phyloP scores from a whole-genome alignment of 1,139 yeast genomes.

The Candida freyschussii region DNA sequence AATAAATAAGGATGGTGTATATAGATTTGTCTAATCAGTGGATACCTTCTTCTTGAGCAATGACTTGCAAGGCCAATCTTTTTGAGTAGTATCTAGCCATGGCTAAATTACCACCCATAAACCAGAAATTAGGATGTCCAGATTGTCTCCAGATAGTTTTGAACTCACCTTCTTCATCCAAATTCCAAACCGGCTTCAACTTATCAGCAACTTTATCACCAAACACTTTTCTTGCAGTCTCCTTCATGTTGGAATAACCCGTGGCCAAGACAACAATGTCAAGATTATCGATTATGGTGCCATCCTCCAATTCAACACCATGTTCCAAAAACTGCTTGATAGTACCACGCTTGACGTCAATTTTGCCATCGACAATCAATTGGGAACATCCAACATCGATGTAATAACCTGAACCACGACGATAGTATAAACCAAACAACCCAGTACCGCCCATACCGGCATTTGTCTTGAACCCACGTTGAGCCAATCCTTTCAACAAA shows the following conservation, averaged over 20 bases:
- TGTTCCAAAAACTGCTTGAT: constrained; percentile 33
- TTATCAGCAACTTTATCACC: constrained; percentile 33
- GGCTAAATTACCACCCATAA: constrained; percentile 48
- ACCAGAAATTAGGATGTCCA: constrained; percentile 36
- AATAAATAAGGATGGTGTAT: neutral
- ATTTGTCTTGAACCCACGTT: constrained; percentile 37
- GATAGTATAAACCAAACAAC: constrained; percentile 34
- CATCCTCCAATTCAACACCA: constrained; percentile 38
- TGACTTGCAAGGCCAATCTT: constrained; percentile 32
- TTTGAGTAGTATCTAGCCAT: constrained; percentile 41
- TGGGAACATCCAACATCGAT: constrained; percentile 41
- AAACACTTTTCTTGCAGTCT: constrained; percentile 35
- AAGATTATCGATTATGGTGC: constrained; percentile 30
- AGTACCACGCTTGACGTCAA: constrained; percentile 34
- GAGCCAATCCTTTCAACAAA: constrained; percentile 29
- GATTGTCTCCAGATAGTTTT: constrained; percentile 35
- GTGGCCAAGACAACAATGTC: constrained; percentile 42
- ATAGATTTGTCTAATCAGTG: constrained; percentile 6
- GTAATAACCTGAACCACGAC: constrained; percentile 43
- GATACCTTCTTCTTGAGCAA: constrained; percentile 28
- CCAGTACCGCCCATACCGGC: constrained; percentile 42
- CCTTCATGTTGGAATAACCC: constrained; percentile 40
- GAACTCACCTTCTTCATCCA: constrained; percentile 36
- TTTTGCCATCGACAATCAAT: constrained; percentile 35
- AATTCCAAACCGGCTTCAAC: constrained; percentile 34